These are phyloP conservation scores for Colletotrichum spinosum DNA, from an alignment of 2,329 filamentous ascomycete genomes.

Conservation along the genomic window DNA sequence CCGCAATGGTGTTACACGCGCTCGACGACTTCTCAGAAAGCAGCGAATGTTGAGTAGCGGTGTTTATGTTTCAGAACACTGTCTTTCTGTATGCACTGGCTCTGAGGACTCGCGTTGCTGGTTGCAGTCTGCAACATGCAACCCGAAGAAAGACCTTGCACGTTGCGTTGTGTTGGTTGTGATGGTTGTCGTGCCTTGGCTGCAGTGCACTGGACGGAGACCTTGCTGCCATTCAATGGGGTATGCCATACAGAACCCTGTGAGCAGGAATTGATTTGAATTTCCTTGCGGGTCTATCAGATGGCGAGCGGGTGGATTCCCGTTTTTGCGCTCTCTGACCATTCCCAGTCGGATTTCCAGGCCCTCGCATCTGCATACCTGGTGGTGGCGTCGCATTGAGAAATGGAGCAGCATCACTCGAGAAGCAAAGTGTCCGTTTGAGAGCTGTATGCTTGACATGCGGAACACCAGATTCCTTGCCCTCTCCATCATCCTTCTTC, in stretches of 20 bases:
- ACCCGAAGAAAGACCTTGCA: no score
- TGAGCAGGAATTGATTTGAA: conserved; percentile 37
- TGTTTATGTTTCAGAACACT: no score
- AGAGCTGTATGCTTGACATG: conserved; percentile 19
- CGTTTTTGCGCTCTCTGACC: conserved; percentile 9
- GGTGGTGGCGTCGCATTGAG: conserved; percentile 27
- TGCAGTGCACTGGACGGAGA: conserved; percentile 10
- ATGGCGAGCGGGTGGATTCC: conserved; percentile 29
- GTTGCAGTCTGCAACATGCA: no score
- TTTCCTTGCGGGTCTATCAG: conserved; percentile 29
- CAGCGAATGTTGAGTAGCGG: no score
- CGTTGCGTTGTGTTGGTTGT: neutral
- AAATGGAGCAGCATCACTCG: conserved; percentile 26
- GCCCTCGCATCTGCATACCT: conserved; percentile 1
- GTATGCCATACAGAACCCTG: conserved; percentile 14
- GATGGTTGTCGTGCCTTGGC: conserved; percentile 7
- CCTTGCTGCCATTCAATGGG: conserved; percentile 19
- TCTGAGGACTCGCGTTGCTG: no score
- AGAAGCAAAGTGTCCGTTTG: conserved; percentile 26
- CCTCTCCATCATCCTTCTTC: conserved; percentile 4
- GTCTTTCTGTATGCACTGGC: no score
- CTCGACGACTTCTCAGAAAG: conserved; percentile 1
- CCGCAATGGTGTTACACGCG: conserved; percentile 32
- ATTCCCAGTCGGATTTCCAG: conserved; percentile 1
- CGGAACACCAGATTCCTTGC: conserved; percentile 17